phyloP scores from a whole-genome alignment of 306 rosid species.

The Mimosa pudica region DNA sequence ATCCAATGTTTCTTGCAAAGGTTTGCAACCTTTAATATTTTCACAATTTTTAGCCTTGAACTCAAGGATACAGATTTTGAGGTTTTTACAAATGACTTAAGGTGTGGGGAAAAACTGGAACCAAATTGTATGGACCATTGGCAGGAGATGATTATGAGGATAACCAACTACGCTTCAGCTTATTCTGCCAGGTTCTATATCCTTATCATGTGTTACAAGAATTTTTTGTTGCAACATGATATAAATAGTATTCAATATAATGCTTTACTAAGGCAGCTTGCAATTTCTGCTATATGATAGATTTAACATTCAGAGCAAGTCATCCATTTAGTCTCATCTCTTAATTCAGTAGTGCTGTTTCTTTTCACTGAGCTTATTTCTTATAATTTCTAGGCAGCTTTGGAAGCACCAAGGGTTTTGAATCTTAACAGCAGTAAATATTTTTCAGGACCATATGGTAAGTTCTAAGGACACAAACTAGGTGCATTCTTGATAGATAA shows the following conservation, averaged over 20 bases:
- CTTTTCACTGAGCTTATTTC: constrained; percentile 27
- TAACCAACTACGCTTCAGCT: constrained; percentile 70
- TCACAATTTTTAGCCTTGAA: background rate
- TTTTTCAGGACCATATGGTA: constrained; percentile 82
- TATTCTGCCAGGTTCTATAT: constrained; percentile 64
- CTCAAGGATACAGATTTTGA: background rate
- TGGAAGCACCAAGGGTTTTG: constrained; percentile 76
- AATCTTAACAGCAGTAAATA: constrained; percentile 56
- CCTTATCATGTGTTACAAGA: background rate
- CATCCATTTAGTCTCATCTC: constrained; percentile 10
- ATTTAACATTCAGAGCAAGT: background rate
- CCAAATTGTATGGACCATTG: constrained; percentile 68
- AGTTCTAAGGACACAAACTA: constrained; percentile 18
- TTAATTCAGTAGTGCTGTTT: constrained; percentile 14
- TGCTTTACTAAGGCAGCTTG: background rate
- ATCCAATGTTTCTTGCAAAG: constrained; percentile 69
- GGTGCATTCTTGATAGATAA: constrained; percentile 9
- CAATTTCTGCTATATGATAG: background rate
- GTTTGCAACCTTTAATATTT: constrained; percentile 41
- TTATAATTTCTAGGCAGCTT: constrained; percentile 63
- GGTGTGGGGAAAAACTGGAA: constrained; percentile 82
- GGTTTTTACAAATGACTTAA: constrained; percentile 36
- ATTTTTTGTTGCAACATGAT: background rate
- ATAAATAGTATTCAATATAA: background rate
- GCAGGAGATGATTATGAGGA: constrained; percentile 72